These are phyloP conservation scores for Lentinula edodes DNA, from an alignment of 768 basidiomycete genomes.

Conservation along the genomic window DNA sequence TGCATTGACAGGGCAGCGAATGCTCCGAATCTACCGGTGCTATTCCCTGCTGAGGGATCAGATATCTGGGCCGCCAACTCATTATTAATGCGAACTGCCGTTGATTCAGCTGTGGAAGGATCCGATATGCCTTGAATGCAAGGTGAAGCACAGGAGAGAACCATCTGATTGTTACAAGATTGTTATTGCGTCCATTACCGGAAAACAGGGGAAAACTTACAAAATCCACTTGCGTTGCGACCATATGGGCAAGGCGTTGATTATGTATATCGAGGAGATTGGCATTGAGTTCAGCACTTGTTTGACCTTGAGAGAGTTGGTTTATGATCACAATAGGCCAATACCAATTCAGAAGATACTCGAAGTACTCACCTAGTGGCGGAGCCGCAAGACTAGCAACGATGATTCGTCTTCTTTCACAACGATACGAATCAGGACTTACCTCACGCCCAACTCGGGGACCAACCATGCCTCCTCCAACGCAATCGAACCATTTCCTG, in stretches of 20 bases:
- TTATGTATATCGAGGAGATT: constrained; percentile 2
- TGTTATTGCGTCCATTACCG: too few relatives aligned
- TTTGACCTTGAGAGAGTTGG: neutral
- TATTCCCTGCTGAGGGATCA: neutral
- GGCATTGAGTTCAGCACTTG: neutral
- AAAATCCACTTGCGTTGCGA: neutral
- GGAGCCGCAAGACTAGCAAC: neutral
- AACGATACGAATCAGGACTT: neutral
- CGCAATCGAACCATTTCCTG: neutral
- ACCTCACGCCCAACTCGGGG: neutral
- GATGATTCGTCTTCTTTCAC: neutral
- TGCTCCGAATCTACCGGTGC: constrained; percentile 24
- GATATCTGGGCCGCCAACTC: constrained; percentile 9
- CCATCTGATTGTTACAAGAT: neutral
- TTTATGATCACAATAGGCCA: neutral
- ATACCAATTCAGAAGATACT: neutral
- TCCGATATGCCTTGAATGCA: constrained; percentile 14
- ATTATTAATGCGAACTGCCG: constrained; percentile 32
- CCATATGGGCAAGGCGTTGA: constrained; percentile 6
- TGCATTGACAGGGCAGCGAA: constrained; percentile 41
- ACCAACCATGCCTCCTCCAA: constrained; percentile 5
- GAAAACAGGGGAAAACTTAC: neutral
- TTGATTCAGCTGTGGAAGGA: constrained; percentile 8
- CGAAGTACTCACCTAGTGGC: neutral
- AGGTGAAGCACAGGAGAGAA: constrained; percentile 12